Conservation (phyloP, 306 rosid genomes). For the Amphicarpaea edgeworthii region DNA sequence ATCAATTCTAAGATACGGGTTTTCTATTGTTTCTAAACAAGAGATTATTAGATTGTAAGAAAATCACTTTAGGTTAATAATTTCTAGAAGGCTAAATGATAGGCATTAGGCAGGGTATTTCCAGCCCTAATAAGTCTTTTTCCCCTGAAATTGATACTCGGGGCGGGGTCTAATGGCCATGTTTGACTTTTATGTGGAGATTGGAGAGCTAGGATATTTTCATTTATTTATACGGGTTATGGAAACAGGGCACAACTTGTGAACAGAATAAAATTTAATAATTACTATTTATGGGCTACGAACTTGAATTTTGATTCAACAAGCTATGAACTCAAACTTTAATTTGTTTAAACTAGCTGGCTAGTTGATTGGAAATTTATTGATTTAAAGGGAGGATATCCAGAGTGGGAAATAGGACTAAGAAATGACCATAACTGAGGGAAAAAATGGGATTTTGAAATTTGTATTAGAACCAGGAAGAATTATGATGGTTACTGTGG, state of each 20-base stretch:
- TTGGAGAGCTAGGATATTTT: neutral
- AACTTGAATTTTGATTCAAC: too few species aligned
- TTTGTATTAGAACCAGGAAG: too few species aligned
- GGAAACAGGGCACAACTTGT: neutral
- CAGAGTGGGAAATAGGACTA: neutral
- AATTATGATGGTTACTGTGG: too few species aligned
- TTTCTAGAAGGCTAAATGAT: conserved; percentile 31
- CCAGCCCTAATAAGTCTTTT: neutral
- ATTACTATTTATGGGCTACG: too few species aligned
- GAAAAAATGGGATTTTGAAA: neutral
- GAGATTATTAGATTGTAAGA: conserved; percentile 23
- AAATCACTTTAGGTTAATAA: conserved; percentile 13
- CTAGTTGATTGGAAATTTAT: conserved; percentile 9
- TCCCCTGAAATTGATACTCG: neutral
- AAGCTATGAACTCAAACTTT: neutral
- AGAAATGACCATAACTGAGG: conserved; percentile 13
- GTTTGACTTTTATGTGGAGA: neutral
- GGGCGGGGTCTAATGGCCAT: neutral
- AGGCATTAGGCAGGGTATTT: conserved; percentile 4
- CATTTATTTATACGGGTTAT: neutral
- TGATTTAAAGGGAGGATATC: conserved; percentile 19
- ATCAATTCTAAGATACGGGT: neutral
- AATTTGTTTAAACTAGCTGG: conserved; percentile 2
- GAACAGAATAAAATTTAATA: neutral
- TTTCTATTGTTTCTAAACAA: conserved; percentile 4